These are phyloP conservation scores for Phaeoacremonium minimum DNA, from an alignment of 2,329 filamentous ascomycete species.

Conservation along the genomic window DNA sequence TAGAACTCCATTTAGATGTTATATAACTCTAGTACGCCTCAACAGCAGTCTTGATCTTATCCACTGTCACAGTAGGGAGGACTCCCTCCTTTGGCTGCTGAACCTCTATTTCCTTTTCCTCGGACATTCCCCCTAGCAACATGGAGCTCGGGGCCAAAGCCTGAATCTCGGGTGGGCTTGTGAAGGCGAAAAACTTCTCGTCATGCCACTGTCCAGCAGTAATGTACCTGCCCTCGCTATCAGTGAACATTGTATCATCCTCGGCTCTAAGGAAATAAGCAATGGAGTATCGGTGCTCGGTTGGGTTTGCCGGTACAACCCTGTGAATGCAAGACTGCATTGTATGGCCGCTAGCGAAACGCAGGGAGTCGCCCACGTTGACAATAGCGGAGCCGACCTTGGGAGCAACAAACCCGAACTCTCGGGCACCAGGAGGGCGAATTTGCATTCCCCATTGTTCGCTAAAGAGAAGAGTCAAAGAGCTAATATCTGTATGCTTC, in stretches of 20 bases:
- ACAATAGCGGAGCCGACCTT: constrained; percentile 47
- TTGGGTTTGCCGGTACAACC: constrained; percentile 46
- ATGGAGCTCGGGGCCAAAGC: constrained; percentile 42
- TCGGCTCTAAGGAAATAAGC: constrained; percentile 55
- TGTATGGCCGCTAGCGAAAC: constrained; percentile 47
- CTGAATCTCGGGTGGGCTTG: constrained; percentile 37
- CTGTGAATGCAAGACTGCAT: constrained; percentile 55
- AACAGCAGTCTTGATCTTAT: not conserved
- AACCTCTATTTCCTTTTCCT: no score
- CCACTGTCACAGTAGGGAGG: not conserved
- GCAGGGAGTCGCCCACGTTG: constrained; percentile 55
- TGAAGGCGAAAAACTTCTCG: constrained; percentile 49
- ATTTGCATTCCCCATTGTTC: constrained; percentile 56
- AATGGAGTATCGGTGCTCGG: constrained; percentile 53
- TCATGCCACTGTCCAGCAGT: constrained; percentile 51
- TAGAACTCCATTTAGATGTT: no score
- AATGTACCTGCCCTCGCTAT: constrained; percentile 48
- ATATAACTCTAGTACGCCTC: constrained; percentile 2
- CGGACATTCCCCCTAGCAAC: constrained; percentile 46
- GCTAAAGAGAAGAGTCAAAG: constrained; percentile 50
- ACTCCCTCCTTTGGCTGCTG: no score
- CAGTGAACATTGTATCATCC: constrained; percentile 51
- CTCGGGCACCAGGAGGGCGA: constrained; percentile 40
- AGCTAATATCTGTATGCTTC: constrained; percentile 54
- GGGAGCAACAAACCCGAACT: constrained; percentile 51